Conservation (phyloP, 805 yeast species). For the Suhomyces faveliae region DNA sequence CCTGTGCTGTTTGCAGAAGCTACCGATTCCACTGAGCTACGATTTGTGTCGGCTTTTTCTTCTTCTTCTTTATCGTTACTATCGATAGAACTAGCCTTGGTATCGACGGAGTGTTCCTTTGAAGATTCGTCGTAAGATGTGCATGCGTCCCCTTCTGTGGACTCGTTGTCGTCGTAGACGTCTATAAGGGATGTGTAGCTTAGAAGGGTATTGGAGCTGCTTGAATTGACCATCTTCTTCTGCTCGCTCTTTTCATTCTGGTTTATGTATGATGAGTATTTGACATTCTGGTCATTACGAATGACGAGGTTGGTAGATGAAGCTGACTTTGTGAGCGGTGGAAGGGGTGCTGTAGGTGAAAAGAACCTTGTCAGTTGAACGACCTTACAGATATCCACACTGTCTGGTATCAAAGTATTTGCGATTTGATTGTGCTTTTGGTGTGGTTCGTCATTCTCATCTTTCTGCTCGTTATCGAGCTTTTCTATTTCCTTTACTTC, state of each 20-base stretch:
- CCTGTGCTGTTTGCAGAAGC: slow-evolving; percentile 1
- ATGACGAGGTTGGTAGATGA: slow-evolving; percentile 3
- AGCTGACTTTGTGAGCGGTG: slow-evolving; percentile 9
- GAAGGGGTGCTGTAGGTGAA: slow-evolving; percentile 26
- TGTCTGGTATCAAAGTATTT: slow-evolving; percentile 16
- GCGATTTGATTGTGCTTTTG: slow-evolving; percentile 5
- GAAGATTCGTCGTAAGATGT: background rate
- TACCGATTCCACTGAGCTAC: slow-evolving; percentile 1
- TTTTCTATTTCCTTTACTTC: slow-evolving; percentile 12
- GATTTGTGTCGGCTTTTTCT: background rate
- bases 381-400: slow-evolving; percentile 17
- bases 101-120: slow-evolving; percentile 6
- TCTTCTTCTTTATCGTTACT: background rate
- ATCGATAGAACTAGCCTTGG: slow-evolving; percentile 5
- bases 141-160: slow-evolving; percentile 2
- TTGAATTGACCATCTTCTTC: slow-evolving; percentile 14
- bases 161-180: slow-evolving; percentile 24
- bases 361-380: slow-evolving; percentile 10
- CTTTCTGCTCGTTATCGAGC: background rate
- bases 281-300: slow-evolving; percentile 7
- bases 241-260: slow-evolving; percentile 5
- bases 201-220: slow-evolving; percentile 21
- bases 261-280: slow-evolving; percentile 16
- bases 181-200: slow-evolving; percentile 31
- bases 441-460: background rate